A percentile compares a stretch with the other conserved stretches of the same genome.
Conservation (phyloP, 352 stramenopile species). For the Elongisporangium undulatum region DNA sequence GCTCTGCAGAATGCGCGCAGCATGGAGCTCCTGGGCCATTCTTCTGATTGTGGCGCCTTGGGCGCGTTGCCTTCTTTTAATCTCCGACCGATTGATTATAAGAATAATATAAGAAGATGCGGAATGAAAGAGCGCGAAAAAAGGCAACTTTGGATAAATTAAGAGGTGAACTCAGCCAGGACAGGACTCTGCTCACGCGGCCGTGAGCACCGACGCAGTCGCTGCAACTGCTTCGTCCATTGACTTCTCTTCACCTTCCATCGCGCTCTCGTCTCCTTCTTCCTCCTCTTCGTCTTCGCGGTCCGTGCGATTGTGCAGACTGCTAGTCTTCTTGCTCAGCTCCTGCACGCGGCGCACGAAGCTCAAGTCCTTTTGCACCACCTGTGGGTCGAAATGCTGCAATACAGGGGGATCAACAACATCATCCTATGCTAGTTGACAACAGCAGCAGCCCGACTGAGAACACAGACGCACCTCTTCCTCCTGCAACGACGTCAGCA, state of each 20-base stretch:
- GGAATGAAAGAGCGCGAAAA: neutral
- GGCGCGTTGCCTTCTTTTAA: neutral
- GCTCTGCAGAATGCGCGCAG: constrained; percentile 21
- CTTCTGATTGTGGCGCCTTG: neutral
- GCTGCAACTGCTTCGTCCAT: neutral
- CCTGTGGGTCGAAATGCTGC: constrained; percentile 44
- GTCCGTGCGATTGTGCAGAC: constrained; percentile 10
- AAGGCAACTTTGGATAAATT: neutral
- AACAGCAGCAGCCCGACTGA: no score
- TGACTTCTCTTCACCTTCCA: neutral
- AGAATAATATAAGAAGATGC: neutral
- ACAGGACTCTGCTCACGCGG: no score
- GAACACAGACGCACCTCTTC: constrained; percentile 27
- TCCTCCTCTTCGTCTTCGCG: neutral
- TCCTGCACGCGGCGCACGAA: constrained; percentile 57
- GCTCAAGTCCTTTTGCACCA: constrained; percentile 44
- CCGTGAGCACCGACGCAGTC: neutral
- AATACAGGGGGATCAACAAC: constrained; percentile 1
- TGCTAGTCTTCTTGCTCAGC: constrained; percentile 39
- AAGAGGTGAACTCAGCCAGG: neutral
- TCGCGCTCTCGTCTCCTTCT: neutral
- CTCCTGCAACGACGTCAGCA: constrained; percentile 36
- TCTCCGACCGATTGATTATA: neutral
- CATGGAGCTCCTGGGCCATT: constrained; percentile 8
- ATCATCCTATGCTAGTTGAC: neutral